A percentile compares a stretch with the other conserved stretches of the same genome.
phyloP scores from a whole-genome alignment of 441 rosid species.

The Isatis lusitanica region DNA sequence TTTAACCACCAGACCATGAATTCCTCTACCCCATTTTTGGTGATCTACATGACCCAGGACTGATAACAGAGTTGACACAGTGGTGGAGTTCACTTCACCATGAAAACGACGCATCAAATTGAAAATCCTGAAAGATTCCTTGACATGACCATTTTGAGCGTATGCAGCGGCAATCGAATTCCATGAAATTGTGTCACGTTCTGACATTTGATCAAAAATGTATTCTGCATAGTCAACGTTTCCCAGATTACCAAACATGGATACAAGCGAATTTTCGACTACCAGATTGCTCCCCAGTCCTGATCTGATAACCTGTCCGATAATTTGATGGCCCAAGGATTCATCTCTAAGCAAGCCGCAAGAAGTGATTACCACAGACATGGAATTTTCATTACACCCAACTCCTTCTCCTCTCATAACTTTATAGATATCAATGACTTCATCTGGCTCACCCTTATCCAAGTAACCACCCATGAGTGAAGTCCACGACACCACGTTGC shows the following conservation, averaged over 20 bases:
- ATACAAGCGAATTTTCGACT: conserved; percentile 71
- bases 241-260: conserved; percentile 69
- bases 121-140: conserved; percentile 53
- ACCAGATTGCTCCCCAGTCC: conserved; percentile 63
- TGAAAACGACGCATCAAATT: conserved; percentile 56
- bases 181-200: conserved; percentile 80
- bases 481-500: conserved; percentile 91
- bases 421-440: conserved; percentile 51
- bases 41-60: conserved; percentile 55
- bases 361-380: conserved; percentile 64
- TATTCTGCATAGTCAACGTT: conserved; percentile 45
- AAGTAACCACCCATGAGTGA: conserved; percentile 77
- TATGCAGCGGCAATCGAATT: conserved; percentile 65
- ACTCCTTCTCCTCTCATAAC: conserved; percentile 57
- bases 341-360: conserved; percentile 59
- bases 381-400: conserved; percentile 66
- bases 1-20: conserved; percentile 65
- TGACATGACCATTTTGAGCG: conserved; percentile 51
- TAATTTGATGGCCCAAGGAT: conserved; percentile 56
- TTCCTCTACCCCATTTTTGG: conserved; percentile 71
- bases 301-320: conserved; percentile 57
- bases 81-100: conserved; percentile 54
- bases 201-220: conserved; percentile 57
- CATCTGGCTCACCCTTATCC: conserved; percentile 51
- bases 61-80: conserved; percentile 65